Evolutionary conservation across 2,329 filamentous ascomycete species (phyloP).

Genomic region (Colletotrichum eleusines): DNA sequence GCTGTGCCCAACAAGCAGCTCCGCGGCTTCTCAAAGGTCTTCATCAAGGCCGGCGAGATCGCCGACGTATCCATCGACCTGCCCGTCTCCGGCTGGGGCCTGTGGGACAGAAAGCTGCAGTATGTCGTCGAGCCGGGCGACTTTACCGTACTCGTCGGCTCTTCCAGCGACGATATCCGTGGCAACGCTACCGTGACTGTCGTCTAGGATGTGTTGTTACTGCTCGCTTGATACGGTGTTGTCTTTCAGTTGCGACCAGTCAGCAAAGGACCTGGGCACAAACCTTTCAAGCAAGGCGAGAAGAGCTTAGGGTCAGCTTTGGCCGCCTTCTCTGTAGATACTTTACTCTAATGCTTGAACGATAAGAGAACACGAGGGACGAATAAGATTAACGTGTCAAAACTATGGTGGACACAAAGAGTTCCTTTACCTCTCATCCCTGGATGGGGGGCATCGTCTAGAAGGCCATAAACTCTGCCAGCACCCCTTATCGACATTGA

Average conservation of each 20-base stretch:
- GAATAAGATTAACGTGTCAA: not conserved
- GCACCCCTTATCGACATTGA: not conserved
- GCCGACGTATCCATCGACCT: constrained; percentile 62
- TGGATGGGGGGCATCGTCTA: not conserved
- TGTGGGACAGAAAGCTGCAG: constrained; percentile 72
- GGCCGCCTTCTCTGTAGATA: constrained; percentile 34
- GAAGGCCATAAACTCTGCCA: not conserved
- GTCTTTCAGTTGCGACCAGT: not conserved
- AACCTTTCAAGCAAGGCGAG: not conserved
- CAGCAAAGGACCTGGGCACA: not conserved
- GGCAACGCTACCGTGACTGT: constrained; percentile 69
- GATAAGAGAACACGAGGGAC: constrained; percentile 5
- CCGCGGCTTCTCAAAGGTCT: constrained; percentile 76
- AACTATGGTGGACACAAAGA: not conserved
- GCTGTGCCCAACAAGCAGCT: constrained; percentile 74
- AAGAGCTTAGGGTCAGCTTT: constrained; percentile 4
- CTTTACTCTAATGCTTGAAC: constrained; percentile 25
- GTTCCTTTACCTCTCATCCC: not conserved
- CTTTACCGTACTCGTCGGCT: constrained; percentile 73
- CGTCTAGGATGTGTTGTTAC: constrained; percentile 38
- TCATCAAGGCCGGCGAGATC: constrained; percentile 70
- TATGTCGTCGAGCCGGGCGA: constrained; percentile 81
- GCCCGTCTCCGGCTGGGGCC: constrained; percentile 67
- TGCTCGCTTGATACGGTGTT: not conserved
- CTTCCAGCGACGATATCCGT: constrained; percentile 67